phyloP scores from a whole-genome alignment of 441 rosid species.

The Populus hybrid region DNA sequence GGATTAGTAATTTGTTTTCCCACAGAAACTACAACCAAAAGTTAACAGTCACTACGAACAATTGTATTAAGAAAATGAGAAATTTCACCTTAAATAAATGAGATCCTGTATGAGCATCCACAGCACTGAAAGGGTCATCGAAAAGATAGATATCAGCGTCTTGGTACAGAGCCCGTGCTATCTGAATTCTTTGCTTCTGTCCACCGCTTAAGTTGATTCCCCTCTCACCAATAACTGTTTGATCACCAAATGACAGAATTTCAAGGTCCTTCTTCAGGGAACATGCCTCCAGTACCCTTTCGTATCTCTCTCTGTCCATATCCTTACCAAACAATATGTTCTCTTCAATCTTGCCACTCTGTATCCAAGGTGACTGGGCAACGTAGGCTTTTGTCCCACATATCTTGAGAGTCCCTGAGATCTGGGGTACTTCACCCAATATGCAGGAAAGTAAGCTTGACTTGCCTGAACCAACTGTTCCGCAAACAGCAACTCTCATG shows the following conservation, averaged over 20 bases:
- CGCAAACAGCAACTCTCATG: conserved; percentile 63
- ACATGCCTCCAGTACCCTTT: conserved; percentile 63
- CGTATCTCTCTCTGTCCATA: conserved; percentile 66
- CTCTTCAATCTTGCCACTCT: conserved; percentile 75
- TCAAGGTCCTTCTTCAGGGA: conserved; percentile 70
- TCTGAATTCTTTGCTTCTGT: conserved; percentile 84
- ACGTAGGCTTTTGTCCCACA: conserved; percentile 74
- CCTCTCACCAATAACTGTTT: conserved; percentile 79
- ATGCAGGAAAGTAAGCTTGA: conserved; percentile 58
- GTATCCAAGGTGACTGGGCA: conserved; percentile 93
- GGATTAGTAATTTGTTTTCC: background rate
- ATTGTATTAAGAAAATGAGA: conserved; percentile 1
- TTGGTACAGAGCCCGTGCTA: conserved; percentile 86
- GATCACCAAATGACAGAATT: conserved; percentile 73
- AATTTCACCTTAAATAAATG: conserved; percentile 63
- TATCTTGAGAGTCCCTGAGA: conserved; percentile 42
- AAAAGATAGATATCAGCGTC: conserved; percentile 76
- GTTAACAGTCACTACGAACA: background rate
- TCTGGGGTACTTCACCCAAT: conserved; percentile 54
- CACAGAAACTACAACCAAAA: background rate
- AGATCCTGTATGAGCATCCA: conserved; percentile 91
- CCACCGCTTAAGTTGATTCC: conserved; percentile 93
- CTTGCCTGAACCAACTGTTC: conserved; percentile 69
- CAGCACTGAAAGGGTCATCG: conserved; percentile 92
- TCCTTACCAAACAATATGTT: conserved; percentile 71